Base-by-base conservation (phyloP, 148 eudicot genomes). In the Cornus kousa region DNA sequence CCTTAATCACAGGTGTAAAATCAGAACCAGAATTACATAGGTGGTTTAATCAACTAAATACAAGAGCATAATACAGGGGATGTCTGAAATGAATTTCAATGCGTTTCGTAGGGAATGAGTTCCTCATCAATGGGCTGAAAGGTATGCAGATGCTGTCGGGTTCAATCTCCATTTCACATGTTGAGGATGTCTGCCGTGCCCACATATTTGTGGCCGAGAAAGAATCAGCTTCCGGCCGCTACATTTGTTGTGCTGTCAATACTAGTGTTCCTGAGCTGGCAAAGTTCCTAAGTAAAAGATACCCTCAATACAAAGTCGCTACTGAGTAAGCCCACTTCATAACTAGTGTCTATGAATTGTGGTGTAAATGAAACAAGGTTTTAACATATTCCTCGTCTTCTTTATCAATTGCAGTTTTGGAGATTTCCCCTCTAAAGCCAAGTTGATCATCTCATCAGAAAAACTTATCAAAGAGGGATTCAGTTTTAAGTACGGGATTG, bases 391-490 rank as follows among this genome's bases (percentile, higher is more conserved):
- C 28, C 1, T 28, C 28, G 28, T 28, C 28, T 28, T 28, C 28
- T 28, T 39, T 39, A 6, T 39, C 43, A 39, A 4, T 39, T 86
- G 83, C 86, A 92, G 93, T 12, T 87, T 90, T 39, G 91, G 74
- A 22, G 92, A 82, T 48, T 73, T 92, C 64, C 96, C 93, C 0
- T 73, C 87, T 23, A 83, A 86, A 80, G 71, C 88, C 28, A 28
- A 28, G 28, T 28, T 87, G 80, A 73, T 80, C 4, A n/a, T 92
- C 40, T 90, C 96, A 0, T 90, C 96, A 0, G 93, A 90, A 48
- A 92, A 92, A 82, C 91, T 92, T 13, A 68, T 82, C 71, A 86
- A 88, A 10, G 96, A 92, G 74, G 96, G 93, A 60, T 92, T 92
- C 70, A 80, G 75, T 60, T 92, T 88, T 78, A 88, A 89, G 84